Base-by-base conservation (phyloP, 805 yeast species). In the Wickerhamia fluorescens region DNA sequence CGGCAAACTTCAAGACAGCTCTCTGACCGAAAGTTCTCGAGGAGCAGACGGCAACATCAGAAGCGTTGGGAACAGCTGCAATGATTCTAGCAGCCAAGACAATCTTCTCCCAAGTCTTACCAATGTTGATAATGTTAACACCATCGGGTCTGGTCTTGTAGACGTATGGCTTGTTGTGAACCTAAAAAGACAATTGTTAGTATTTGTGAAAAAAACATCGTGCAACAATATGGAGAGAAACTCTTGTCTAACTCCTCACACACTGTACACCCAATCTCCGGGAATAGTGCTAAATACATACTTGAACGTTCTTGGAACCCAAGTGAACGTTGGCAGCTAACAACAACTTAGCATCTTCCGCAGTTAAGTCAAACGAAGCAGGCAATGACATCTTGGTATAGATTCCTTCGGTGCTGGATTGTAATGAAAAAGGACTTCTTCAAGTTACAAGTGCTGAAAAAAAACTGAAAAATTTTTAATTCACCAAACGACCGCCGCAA, bases 11-110 rank as follows among this genome's bases (percentile, higher is more conserved):
- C 71, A 92, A 81, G 53, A 89, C 99, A 63, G 98, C 99, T 78
- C 99, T 92, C 78, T 92, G 99, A 65, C 98, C 99, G 74, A 84
- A 89, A 57, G 96, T 88, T 79, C 97, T 89, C 57, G 97, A 85
- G 49, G 97, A 88, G 61, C 94, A 86, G 57, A 95, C 97, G 66
- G 88, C 97, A 62, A 92, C 95, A 64, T 92, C 99, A 51, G 89
- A 77, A 49, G 97, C 76, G 81, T 87, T 86, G 74, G 98, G 98
- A 54, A 92, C 82, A 60, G 98, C 95, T 68, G 97, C 99, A 63
- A 92, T 87, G 73, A 89, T 84, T 77, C 96, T 92, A 56, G 99
- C 98, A 62, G 99, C 99, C 67, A 92, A 77, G 47, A 89, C 96
- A 67, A 88, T 83, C 78, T 89, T 89, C 78, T 92, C 97, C 97